Evolutionary conservation across 805 yeast genomes (phyloP).

Genomic region (Kluyveromyces siamensis): DNA sequence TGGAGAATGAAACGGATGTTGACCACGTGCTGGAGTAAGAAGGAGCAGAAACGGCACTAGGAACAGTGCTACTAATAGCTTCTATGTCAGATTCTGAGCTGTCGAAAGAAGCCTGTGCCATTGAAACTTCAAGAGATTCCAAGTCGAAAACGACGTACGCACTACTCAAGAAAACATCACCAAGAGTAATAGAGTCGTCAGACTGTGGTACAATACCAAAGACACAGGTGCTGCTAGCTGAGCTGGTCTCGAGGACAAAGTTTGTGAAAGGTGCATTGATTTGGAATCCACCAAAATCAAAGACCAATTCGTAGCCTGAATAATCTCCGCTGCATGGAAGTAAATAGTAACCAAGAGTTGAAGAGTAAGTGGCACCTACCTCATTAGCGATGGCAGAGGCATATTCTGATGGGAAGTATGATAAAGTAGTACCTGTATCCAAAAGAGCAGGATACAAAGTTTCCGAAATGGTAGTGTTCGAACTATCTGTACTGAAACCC

Average conservation of each 20-base stretch:
- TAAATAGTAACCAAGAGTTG: conserved; percentile 35
- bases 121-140: conserved; percentile 45
- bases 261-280: conserved; percentile 41
- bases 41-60: conserved; percentile 41
- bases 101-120: conserved; percentile 39
- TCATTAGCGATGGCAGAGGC: conserved; percentile 14
- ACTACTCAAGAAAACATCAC: conserved; percentile 48
- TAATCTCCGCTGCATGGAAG: conserved; percentile 34
- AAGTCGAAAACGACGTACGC: conserved; percentile 60
- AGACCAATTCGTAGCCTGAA: conserved; percentile 31
- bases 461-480: conserved; percentile 15
- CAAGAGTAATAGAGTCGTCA: conserved; percentile 33
- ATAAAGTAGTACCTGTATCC: conserved; percentile 48
- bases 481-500: conserved; percentile 23
- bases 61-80: conserved; percentile 27
- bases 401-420: conserved; percentile 38
- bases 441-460: conserved; percentile 33
- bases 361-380: conserved; percentile 38
- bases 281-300: conserved; percentile 51
- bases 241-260: conserved; percentile 19
- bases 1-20: conserved; percentile 13
- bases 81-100: conserved; percentile 15
- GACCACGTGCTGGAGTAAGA: conserved; percentile 39
- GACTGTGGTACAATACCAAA: conserved; percentile 32
- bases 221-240: conserved; percentile 30